Percentiles rank a stretch among this genome's conserved stretches.
Evolutionary conservation across 192 early-diverging fungal genomes (phyloP).

Genomic region (Coemansia sp.): DNA sequence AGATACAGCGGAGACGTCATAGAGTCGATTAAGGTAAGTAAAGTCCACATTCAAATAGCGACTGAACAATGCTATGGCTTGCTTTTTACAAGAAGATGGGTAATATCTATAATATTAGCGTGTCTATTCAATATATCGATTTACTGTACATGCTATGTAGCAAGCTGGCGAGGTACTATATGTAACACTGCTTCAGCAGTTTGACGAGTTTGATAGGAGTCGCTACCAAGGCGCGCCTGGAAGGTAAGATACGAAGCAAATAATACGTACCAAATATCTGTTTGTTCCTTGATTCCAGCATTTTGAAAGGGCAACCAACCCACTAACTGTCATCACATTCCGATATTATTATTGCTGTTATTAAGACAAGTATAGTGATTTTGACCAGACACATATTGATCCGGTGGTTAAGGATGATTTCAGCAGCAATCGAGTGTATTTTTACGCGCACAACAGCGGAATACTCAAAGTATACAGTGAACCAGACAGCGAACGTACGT

Average conservation of each 20-base stretch:
- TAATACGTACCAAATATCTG: not conserved
- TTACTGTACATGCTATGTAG: conserved; percentile 17
- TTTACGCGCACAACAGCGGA: conserved; percentile 37
- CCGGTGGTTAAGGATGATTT: conserved; percentile 16
- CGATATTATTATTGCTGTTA: not conserved
- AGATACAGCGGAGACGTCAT: not conserved
- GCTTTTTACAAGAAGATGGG: not conserved
- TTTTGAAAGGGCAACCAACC: not conserved
- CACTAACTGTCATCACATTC: not conserved
- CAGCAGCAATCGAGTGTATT: conserved; percentile 20
- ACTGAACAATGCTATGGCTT: not conserved
- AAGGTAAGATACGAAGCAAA: not conserved
- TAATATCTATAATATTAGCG: too few species aligned
- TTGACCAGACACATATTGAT: conserved; percentile 17
- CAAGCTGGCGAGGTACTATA: conserved; percentile 44
- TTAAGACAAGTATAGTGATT: conserved; percentile 1
- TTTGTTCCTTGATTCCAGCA: not conserved
- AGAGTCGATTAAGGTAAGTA: conserved; percentile 33
- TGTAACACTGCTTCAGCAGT: conserved; percentile 23
- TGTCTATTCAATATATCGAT: not conserved
- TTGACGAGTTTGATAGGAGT: conserved; percentile 28
- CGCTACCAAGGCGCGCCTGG: conserved; percentile 10
- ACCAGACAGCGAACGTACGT: conserved; percentile 28
- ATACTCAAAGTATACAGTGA: conserved; percentile 29
- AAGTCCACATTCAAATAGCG: not conserved